These are phyloP conservation scores for Ophiostoma tasmaniense DNA, from an alignment of 2,329 filamentous ascomycete species.

Conservation along the genomic window DNA sequence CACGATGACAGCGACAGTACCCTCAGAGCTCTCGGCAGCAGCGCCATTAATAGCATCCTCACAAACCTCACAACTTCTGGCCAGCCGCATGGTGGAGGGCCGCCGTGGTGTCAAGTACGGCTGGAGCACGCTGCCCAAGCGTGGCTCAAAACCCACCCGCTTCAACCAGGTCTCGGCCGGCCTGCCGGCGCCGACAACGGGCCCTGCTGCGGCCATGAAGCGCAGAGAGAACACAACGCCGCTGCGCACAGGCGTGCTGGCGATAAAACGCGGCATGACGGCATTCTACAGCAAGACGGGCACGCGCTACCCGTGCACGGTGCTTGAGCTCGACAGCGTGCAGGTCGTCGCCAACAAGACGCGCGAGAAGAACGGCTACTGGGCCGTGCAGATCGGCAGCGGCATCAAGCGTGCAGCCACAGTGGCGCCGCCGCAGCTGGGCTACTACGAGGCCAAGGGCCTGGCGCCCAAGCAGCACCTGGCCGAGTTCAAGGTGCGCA, in stretches of 20 bases:
- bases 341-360: slow-evolving; percentile 87
- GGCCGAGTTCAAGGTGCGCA: slow-evolving; percentile 77
- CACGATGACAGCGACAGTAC: slow-evolving; percentile 1
- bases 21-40: background rate
- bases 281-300: slow-evolving; percentile 76
- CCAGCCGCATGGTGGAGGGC: slow-evolving; percentile 14
- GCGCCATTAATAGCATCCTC: slow-evolving; percentile 1
- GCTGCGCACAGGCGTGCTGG: slow-evolving; percentile 70
- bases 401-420: slow-evolving; percentile 68
- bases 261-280: slow-evolving; percentile 92
- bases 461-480: slow-evolving; percentile 78
- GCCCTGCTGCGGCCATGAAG: slow-evolving; percentile 52
- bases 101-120: slow-evolving; percentile 49
- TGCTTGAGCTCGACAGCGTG: slow-evolving; percentile 86
- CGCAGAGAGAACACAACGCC: slow-evolving; percentile 52
- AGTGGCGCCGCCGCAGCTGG: slow-evolving; percentile 72
- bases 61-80: background rate
- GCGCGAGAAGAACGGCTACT: slow-evolving; percentile 74
- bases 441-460: slow-evolving; percentile 76
- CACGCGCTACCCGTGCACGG: slow-evolving; percentile 74
- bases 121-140: slow-evolving; percentile 45
- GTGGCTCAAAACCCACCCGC: slow-evolving; percentile 44
- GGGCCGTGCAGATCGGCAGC: slow-evolving; percentile 79
- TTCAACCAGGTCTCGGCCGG: slow-evolving; percentile 53
- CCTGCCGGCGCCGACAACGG: slow-evolving; percentile 47